These are phyloP conservation scores for Wallacemonas sp. DNA, from an alignment of 208 protist genomes.

Conservation along the genomic window DNA sequence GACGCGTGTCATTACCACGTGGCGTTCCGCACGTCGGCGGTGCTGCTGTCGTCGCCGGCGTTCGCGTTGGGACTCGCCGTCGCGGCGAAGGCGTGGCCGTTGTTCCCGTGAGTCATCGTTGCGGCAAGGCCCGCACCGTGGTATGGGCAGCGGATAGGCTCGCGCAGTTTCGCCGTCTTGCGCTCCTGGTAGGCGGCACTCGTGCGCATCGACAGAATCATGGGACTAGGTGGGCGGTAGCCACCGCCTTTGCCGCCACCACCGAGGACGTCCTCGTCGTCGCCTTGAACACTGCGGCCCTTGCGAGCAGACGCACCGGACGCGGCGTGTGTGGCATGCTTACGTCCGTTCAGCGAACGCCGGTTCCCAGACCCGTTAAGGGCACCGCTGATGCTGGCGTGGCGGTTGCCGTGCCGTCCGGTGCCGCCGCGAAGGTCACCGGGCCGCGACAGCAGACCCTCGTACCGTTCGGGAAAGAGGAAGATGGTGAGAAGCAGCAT, in stretches of 20 bases:
- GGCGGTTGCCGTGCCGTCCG: not conserved
- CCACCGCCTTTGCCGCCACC: constrained; percentile 36
- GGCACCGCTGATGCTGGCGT: not conserved
- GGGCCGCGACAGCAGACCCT: constrained; percentile 10
- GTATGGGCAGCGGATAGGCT: not conserved
- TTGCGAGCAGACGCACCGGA: not conserved
- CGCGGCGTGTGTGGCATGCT: not conserved
- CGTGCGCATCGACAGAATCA: constrained; percentile 86
- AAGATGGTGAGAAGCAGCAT: constrained; percentile 51
- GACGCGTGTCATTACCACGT: not conserved
- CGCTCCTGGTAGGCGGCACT: constrained; percentile 37
- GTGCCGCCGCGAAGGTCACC: not conserved
- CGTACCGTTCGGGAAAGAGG: constrained; percentile 46
- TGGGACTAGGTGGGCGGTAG: constrained; percentile 78
- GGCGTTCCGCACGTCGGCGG: not conserved
- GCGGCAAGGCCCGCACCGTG: constrained; percentile 3
- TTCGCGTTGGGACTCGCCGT: not conserved
- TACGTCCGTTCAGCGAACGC: not conserved
- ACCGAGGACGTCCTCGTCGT: constrained; percentile 36
- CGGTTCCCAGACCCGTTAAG: not conserved
- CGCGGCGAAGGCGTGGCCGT: not conserved
- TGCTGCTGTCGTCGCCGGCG: not conserved
- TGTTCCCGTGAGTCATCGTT: not conserved
- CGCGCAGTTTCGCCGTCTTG: constrained; percentile 2
- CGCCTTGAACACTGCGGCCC: constrained; percentile 6